phyloP scores from a whole-genome alignment of 2,329 filamentous ascomycete species.

The Phaeosphaeriaceae sp. region DNA sequence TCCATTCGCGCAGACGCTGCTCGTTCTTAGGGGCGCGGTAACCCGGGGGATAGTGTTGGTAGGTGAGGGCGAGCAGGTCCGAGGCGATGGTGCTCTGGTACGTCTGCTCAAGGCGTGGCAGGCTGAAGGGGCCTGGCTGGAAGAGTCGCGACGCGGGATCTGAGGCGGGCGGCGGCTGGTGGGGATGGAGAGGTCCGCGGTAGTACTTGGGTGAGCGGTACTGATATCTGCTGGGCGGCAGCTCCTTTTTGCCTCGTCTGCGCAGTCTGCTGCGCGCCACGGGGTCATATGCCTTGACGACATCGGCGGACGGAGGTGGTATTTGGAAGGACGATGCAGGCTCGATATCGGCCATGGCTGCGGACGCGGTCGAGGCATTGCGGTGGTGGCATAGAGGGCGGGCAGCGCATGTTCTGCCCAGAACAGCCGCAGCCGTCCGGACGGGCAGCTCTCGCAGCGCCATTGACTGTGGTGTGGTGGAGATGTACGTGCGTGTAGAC shows the following conservation, averaged over 20 bases:
- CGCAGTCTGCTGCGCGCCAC: constrained; percentile 54
- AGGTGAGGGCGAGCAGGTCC: constrained; percentile 88
- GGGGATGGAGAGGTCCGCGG: constrained; percentile 89
- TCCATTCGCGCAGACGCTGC: constrained; percentile 82
- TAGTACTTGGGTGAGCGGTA: constrained; percentile 95
- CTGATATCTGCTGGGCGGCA: constrained; percentile 77
- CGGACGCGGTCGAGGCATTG: constrained; percentile 53
- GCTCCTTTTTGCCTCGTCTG: constrained; percentile 48
- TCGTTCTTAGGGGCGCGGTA: constrained; percentile 64
- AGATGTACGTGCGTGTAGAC: neutral
- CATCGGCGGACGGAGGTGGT: constrained; percentile 48
- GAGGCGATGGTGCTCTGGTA: constrained; percentile 85
- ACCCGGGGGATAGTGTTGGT: constrained; percentile 84
- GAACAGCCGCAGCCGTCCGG: constrained; percentile 34
- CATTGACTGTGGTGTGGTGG: constrained; percentile 29
- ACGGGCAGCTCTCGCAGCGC: constrained; percentile 47
- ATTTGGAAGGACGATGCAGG: constrained; percentile 54
- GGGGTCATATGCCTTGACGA: constrained; percentile 58
- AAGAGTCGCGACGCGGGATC: constrained; percentile 89
- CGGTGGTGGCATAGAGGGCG: constrained; percentile 49
- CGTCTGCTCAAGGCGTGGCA: constrained; percentile 87
- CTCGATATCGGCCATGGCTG: constrained; percentile 51
- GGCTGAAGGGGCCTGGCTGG: constrained; percentile 87
- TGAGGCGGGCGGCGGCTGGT: constrained; percentile 85
- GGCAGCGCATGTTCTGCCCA: constrained; percentile 20